phyloP scores from a whole-genome alignment of 192 early-diverging fungal genomes.

The Lunasporangiospora selenospora region DNA sequence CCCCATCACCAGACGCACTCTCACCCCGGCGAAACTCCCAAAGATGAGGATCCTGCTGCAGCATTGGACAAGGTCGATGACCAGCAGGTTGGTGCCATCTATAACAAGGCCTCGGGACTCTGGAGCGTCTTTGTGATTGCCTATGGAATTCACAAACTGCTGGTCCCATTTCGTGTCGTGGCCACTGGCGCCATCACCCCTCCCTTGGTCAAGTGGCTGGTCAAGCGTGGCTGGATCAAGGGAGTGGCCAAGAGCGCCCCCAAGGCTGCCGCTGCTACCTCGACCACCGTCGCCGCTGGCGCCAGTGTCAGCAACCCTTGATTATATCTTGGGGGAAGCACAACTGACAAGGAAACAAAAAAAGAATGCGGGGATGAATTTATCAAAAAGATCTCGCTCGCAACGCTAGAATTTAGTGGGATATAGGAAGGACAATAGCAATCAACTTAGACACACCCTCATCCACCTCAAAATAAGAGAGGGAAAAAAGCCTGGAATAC shows the following conservation, averaged over 20 bases:
- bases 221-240: conserved; percentile 56
- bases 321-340: too few relatives aligned
- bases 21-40: background rate
- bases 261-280: background rate
- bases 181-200: conserved; percentile 63
- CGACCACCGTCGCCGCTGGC: background rate
- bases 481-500: too few relatives aligned
- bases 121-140: conserved; percentile 61
- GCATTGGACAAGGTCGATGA: conserved; percentile 22
- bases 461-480: too few relatives aligned
- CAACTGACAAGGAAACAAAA: too few relatives aligned
- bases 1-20: background rate
- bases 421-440: too few relatives aligned
- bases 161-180: conserved; percentile 61
- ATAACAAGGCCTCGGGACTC: conserved; percentile 50
- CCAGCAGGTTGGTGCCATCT: conserved; percentile 21
- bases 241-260: conserved; percentile 20
- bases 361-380: too few relatives aligned
- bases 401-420: too few relatives aligned
- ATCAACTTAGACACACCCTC: too few relatives aligned
- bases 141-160: conserved; percentile 67
- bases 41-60: background rate
- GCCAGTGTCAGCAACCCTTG: conserved; percentile 2
- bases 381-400: too few relatives aligned
- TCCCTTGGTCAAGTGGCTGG: conserved; percentile 52